Conservation (phyloP, 345 rosid genomes). For the Turnera subulata region DNA sequence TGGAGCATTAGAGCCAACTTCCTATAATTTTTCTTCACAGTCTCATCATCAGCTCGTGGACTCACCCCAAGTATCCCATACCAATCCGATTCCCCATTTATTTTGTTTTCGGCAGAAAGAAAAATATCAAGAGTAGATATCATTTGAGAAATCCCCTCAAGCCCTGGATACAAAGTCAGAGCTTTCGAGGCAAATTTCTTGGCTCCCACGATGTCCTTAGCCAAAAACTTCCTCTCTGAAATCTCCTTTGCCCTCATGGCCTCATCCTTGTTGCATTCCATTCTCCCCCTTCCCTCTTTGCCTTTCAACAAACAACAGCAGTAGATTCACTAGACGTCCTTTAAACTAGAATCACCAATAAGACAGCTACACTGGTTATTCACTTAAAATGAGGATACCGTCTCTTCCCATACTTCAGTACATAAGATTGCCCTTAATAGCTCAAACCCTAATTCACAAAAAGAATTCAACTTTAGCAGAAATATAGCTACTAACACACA, state of each 20-base stretch:
- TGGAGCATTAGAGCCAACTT: conserved; percentile 70
- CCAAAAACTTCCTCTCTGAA: conserved; percentile 38
- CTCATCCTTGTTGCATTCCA: conserved; percentile 52
- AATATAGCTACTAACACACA: too few species aligned
- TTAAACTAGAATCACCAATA: too few species aligned
- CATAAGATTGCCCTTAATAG: too few species aligned
- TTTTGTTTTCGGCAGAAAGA: conserved; percentile 33
- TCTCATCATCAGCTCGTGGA: conserved; percentile 61
- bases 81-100: conserved; percentile 47
- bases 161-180: conserved; percentile 41
- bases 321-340: too few species aligned
- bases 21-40: conserved; percentile 58
- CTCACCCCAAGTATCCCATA: conserved; percentile 62
- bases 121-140: conserved; percentile 31
- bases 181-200: conserved; percentile 46
- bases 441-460: too few species aligned
- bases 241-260: conserved; percentile 44
- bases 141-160: conserved; percentile 41
- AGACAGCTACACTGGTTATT: too few species aligned
- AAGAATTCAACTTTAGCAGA: too few species aligned
- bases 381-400: too few species aligned
- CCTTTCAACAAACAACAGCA: too few species aligned
- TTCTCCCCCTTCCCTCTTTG: neutral
- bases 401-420: too few species aligned
- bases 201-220: conserved; percentile 33